These are phyloP conservation scores for Osmanthus fragrans DNA, from an alignment of 257 asterid genomes.

Conservation along the genomic window DNA sequence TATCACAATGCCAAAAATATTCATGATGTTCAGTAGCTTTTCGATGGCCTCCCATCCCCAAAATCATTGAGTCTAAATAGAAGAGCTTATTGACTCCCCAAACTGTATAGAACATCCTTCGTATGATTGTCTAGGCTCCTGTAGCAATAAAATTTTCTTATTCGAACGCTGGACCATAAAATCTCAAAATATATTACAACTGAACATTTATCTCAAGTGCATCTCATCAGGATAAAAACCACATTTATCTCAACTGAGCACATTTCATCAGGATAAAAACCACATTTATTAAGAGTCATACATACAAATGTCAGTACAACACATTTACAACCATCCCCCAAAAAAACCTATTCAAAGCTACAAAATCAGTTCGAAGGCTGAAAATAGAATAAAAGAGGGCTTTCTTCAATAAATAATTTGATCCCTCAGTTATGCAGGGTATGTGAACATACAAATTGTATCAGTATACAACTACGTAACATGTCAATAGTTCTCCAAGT, in stretches of 20 bases:
- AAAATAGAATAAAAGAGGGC: background rate
- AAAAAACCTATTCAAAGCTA: slow-evolving; percentile 2
- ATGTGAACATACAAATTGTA: background rate
- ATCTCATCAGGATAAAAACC: no score
- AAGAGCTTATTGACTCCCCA: no score
- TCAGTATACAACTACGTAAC: background rate
- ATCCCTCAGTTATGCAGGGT: background rate
- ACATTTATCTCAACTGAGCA: background rate
- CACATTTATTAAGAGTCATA: background rate
- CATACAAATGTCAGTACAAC: background rate
- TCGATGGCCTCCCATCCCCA: no score
- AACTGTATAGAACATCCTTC: no score
- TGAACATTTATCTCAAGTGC: background rate
- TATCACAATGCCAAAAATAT: no score
- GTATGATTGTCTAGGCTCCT: no score
- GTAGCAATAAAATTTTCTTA: no score
- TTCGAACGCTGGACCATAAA: background rate
- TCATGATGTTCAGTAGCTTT: no score
- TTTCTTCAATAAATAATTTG: background rate
- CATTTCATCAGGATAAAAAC: no score
- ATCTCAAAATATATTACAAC: background rate
- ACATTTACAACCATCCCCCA: slow-evolving; percentile 6
- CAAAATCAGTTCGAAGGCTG: background rate
- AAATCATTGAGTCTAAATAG: no score
- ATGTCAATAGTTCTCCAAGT: background rate